Evolutionary conservation across 768 basidiomycete species (phyloP), one percentile per base, ranked within the genome.

Genomic region (Gloeostereum incarnatum): DNA sequence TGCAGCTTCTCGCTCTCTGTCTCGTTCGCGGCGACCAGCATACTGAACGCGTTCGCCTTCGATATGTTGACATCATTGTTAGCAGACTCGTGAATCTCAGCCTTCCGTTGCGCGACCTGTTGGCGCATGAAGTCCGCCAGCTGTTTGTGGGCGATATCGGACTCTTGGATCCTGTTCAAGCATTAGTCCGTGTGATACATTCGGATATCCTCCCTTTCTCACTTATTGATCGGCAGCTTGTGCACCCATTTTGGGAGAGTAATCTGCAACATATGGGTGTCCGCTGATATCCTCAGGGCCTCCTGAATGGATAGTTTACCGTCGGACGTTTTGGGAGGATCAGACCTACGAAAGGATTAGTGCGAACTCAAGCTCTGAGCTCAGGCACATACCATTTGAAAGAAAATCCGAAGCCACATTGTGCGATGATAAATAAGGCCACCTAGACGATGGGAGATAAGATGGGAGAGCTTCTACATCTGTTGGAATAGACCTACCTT

Each of bases 11-110:
- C 47, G 1, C 44, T 55, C 45, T 65, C 63, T n/a, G 62, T 59
- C 40, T 71, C 66, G 42, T 68, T 70, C 0, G 70, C 67, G 35
- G 61, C 53, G 4, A 72, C 62, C 16, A 71, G 58, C 51, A 62
- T 53, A 4, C 62, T 66, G 39, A 71, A 70, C 2, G 52, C 60
- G 44, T 69, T 65, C 6, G 40, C 38, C 6, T 45, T 47, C 27
- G 41, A 45, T 13, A 35, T 39, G 6, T 18, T 41, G 8, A 37
- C 45, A 22, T 44, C 42, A 5, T 23, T 39, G 18, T 5, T 8
- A 14, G 13, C 21, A 2, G 21, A 3, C n/a, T 44, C 47, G 1
- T 39, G 36, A 3, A 63, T 51, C 13, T 56, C 59, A 2, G 43
- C 47, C 37, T 57, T 66, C 9, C 64, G 53, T 9, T 60, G 45